phyloP scores from a whole-genome alignment of 345 rosid species.

The Eucalyptus paniculata region DNA sequence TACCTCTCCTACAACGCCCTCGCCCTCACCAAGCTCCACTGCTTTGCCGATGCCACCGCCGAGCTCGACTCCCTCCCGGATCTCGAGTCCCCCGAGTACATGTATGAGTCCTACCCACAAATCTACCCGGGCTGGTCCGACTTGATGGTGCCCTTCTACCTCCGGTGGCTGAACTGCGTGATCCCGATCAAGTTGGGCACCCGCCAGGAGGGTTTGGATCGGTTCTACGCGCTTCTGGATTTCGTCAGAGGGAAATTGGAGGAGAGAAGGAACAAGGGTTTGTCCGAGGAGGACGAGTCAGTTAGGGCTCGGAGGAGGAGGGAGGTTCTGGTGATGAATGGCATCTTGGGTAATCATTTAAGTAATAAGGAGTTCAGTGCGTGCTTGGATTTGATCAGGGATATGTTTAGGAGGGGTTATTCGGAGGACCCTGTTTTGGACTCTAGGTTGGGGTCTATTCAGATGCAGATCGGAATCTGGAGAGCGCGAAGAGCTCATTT shows the following conservation, averaged over 20 bases:
- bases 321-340: conserved; percentile 51
- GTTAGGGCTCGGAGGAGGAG: conserved; percentile 45
- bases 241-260: conserved; percentile 34
- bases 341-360: conserved; percentile 65
- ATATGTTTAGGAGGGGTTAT: conserved; percentile 19
- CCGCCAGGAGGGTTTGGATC: conserved; percentile 59
- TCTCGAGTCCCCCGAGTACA: conserved; percentile 53
- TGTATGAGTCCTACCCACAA: conserved; percentile 67
- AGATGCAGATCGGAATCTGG: conserved; percentile 79
- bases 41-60: conserved; percentile 51
- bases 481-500: conserved; percentile 58
- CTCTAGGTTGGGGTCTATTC: conserved; percentile 73
- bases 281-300: conserved; percentile 6
- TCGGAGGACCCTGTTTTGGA: conserved; percentile 38
- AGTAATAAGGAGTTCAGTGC: conserved; percentile 51
- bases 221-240: conserved; percentile 57
- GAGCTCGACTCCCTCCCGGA: conserved; percentile 81
- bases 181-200: conserved; percentile 50
- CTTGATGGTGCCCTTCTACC: conserved; percentile 88
- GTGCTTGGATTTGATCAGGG: conserved; percentile 53
- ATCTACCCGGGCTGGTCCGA: conserved; percentile 54
- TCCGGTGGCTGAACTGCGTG: conserved; percentile 74
- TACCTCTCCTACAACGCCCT: conserved; percentile 70
- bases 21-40: conserved; percentile 70
- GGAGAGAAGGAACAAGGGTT: conserved; percentile 10